Percentiles rank a stretch among this genome's conserved stretches.
Evolutionary conservation across 495 filamentous ascomycete genomes (phyloP).

Genomic region (Xylaria flabelliformis): DNA sequence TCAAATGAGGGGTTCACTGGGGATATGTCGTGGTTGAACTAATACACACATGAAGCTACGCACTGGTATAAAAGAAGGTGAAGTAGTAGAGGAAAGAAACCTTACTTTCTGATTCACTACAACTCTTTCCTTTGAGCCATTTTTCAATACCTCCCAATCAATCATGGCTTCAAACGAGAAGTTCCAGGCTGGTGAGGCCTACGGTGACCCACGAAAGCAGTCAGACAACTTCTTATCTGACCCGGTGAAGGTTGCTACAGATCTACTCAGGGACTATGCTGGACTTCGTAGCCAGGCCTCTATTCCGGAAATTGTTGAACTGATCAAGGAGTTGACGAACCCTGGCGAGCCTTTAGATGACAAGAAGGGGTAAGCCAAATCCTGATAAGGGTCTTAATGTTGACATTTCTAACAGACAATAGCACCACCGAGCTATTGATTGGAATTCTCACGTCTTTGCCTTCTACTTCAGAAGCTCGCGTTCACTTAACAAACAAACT

Average conservation of each 20-base stretch:
- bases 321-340: constrained; percentile 37
- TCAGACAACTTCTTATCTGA: constrained; percentile 37
- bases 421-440: constrained; percentile 44
- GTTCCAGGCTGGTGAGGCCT: constrained; percentile 36
- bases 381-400: background rate
- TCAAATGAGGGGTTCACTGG: constrained; percentile 18
- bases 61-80: constrained; percentile 17
- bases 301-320: constrained; percentile 31
- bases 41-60: background rate
- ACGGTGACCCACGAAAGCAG: constrained; percentile 29
- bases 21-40: background rate
- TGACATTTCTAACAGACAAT: constrained; percentile 24
- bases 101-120: background rate
- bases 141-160: background rate
- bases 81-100: background rate
- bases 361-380: constrained; percentile 37
- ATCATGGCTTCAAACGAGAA: constrained; percentile 29
- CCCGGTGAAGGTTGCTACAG: constrained; percentile 37
- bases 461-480: constrained; percentile 60
- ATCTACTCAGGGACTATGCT: constrained; percentile 37
- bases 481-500: constrained; percentile 64
- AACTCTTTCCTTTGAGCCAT: background rate
- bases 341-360: constrained; percentile 43
- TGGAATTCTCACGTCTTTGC: constrained; percentile 49
- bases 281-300: constrained; percentile 35